Percentiles rank a stretch among this genome's conserved stretches.
phyloP scores from a whole-genome alignment of 2,329 filamentous ascomycete species.

The Ophioceras dolichostomum region DNA sequence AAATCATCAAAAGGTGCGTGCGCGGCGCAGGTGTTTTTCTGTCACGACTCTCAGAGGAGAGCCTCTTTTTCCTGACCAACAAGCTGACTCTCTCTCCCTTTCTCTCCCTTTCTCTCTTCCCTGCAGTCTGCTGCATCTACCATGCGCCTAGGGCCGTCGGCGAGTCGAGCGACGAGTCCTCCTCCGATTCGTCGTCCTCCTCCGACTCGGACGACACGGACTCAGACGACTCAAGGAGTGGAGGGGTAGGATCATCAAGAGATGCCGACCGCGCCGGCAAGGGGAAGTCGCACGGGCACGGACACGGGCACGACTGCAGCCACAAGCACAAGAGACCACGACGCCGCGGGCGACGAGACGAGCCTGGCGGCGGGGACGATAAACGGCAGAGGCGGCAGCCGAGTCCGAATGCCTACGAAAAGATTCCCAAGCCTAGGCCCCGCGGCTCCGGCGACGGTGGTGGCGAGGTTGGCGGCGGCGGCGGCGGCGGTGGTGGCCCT shows the following conservation, averaged over 20 bases:
- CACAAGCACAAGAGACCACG: conserved; percentile 9
- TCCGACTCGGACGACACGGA: conserved; percentile 36
- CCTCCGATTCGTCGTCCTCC: conserved; percentile 43
- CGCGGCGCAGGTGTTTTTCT: too few species aligned
- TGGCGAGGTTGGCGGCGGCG: conserved; percentile 1
- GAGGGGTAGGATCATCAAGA: too few species aligned
- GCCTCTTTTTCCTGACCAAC: too few species aligned
- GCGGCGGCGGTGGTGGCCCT: background rate
- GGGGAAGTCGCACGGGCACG: conserved; percentile 13
- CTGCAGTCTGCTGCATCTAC: conserved; percentile 98
- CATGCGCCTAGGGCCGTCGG: conserved; percentile 72
- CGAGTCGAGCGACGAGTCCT: conserved; percentile 65
- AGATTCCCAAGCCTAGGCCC: conserved; percentile 44
- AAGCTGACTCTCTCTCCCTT: too few species aligned
- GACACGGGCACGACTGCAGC: conserved; percentile 20
- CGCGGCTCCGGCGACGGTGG: too few species aligned
- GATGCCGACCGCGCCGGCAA: conserved; percentile 16
- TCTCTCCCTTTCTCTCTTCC: too few species aligned
- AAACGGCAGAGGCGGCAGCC: conserved; percentile 38
- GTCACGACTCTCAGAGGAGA: too few species aligned
- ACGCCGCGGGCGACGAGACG: conserved; percentile 19
- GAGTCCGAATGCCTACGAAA: conserved; percentile 75
- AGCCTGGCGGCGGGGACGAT: conserved; percentile 11
- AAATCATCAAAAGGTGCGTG: conserved; percentile 97
- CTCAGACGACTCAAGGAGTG: conserved; percentile 35